Conservation (phyloP, 257 asterid species). For the Solanum chaucha region DNA sequence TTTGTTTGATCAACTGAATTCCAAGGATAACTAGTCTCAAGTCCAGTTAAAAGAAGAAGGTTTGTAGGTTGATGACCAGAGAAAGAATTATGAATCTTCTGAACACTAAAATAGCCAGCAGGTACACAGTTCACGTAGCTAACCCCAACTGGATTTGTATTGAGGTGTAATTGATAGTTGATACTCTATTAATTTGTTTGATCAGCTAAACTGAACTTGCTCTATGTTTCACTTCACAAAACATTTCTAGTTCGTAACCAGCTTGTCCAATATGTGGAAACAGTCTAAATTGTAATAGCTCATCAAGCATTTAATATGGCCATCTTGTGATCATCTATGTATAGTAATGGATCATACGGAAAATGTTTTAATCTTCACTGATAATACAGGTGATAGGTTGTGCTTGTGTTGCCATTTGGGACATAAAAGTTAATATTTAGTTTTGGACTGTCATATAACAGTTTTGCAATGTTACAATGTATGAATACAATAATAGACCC, state of each 20-base stretch:
- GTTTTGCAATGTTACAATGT: background rate
- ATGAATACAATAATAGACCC: background rate
- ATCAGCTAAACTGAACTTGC: background rate
- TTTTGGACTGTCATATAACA: background rate
- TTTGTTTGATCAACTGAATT: background rate
- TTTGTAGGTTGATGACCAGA: background rate
- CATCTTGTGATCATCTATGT: background rate
- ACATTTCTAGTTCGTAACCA: background rate
- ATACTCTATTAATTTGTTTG: background rate
- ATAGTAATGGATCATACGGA: background rate
- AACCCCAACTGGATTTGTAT: background rate
- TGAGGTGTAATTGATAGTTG: background rate
- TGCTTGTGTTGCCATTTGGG: background rate
- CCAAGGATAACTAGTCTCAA: background rate
- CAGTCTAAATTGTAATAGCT: background rate
- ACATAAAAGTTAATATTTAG: background rate
- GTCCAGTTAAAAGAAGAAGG: background rate
- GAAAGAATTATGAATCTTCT: background rate
- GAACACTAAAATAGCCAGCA: background rate
- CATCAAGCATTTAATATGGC: background rate
- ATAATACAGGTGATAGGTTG: background rate
- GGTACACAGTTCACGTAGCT: background rate
- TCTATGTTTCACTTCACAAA: background rate
- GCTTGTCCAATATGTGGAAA: background rate
- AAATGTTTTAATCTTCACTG: background rate